Percentiles rank a stretch among this genome's conserved stretches.
Evolutionary conservation across 2,329 filamentous ascomycete species (phyloP).

Genomic region (Aaosphaeria pasadenensis): DNA sequence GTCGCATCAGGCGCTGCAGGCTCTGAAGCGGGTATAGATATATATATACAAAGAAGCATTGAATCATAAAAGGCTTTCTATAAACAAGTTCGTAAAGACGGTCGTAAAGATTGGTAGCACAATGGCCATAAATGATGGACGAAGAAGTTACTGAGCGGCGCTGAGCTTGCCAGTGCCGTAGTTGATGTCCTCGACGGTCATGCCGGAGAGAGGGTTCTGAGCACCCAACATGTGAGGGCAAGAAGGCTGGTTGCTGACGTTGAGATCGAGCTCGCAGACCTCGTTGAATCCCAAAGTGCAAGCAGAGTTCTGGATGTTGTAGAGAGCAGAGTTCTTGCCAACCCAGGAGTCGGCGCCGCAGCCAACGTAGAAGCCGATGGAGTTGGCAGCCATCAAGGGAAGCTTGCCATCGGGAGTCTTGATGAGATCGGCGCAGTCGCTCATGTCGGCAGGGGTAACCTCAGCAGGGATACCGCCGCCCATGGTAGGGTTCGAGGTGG

Average conservation of each 20-base stretch:
- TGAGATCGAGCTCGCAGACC: conserved; percentile 21
- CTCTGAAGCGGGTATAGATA: too few relatives aligned
- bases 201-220: conserved; percentile 12
- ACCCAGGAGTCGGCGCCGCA: conserved; percentile 7
- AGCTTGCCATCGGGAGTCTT: conserved; percentile 12
- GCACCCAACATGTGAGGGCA: conserved; percentile 21
- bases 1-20: too few relatives aligned
- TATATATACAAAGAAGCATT: too few relatives aligned
- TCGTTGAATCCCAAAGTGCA: conserved; percentile 28
- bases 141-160: conserved; percentile 7
- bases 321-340: conserved; percentile 5
- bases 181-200: conserved; percentile 18
- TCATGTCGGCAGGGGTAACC: conserved; percentile 48
- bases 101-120: neutral
- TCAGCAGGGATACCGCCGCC: conserved; percentile 54
- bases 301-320: conserved; percentile 50
- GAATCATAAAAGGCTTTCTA: too few relatives aligned
- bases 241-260: conserved; percentile 22
- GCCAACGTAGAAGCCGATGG: conserved; percentile 7
- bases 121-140: too few relatives aligned
- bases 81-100: too few relatives aligned
- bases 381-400: conserved; percentile 11
- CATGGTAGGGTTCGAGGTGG: conserved; percentile 43
- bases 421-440: conserved; percentile 52
- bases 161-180: conserved; percentile 18